These are phyloP conservation scores for Alternaria gansuensis DNA, from an alignment of 2,329 filamentous ascomycete genomes.

Conservation along the genomic window DNA sequence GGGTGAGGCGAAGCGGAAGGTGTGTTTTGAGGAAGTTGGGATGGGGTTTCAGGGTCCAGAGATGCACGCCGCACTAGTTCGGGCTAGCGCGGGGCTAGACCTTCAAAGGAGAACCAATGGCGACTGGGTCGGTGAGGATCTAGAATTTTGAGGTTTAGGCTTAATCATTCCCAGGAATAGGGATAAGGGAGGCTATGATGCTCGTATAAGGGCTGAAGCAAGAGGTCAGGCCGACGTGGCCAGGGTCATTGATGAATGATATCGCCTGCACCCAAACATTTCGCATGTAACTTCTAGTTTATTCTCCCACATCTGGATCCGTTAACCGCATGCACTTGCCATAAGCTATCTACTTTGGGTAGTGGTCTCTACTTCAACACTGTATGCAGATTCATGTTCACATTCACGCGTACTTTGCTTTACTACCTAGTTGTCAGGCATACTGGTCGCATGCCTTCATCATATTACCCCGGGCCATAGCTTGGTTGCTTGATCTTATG, in stretches of 20 bases:
- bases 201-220: not conserved
- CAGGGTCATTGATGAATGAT: not conserved
- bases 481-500: not conserved
- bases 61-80: not conserved
- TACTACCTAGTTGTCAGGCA: not conserved
- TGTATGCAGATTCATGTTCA: no score
- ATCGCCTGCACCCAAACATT: no score
- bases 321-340: not conserved
- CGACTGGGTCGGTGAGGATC: not conserved
- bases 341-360: not conserved
- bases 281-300: no score
- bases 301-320: no score
- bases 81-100: slow-evolving; percentile 20
- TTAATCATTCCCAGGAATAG: not conserved
- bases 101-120: not conserved
- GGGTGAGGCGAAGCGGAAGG: slow-evolving; percentile 1
- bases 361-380: not conserved
- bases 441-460: not conserved
- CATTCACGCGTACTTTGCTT: no score
- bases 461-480: not conserved
- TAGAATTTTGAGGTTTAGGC: not conserved
- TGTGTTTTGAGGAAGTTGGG: slow-evolving; percentile 25
- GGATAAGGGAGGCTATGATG: not conserved
- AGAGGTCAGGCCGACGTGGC: not conserved
- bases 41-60: slow-evolving; percentile 14